Percentiles rank a stretch among this genome's conserved stretches.
phyloP scores from a whole-genome alignment of 148 eudicot genomes.

The Diospyros lotus region DNA sequence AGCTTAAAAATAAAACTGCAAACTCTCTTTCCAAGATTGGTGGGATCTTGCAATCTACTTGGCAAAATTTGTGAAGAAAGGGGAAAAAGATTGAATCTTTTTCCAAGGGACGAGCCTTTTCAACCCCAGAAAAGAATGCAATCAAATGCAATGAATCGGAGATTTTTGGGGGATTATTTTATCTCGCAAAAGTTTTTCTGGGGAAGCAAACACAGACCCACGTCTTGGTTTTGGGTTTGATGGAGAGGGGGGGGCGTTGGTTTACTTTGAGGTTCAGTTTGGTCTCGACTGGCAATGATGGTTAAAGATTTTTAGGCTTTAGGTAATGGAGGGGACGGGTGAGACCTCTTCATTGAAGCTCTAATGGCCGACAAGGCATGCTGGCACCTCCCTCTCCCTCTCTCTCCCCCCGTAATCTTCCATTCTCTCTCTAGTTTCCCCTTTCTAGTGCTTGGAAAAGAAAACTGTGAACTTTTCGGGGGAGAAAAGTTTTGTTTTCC shows the following conservation, averaged over 20 bases:
- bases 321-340: slow-evolving; percentile 15
- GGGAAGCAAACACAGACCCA: slow-evolving; percentile 13
- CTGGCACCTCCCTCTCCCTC: slow-evolving; percentile 31
- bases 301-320: slow-evolving; percentile 4
- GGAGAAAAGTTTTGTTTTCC: slow-evolving; percentile 16
- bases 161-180: slow-evolving; percentile 6
- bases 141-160: slow-evolving; percentile 31
- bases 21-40: slow-evolving; percentile 22
- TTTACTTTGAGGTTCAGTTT: not conserved
- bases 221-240: slow-evolving; percentile 12
- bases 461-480: slow-evolving; percentile 16
- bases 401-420: slow-evolving; percentile 9
- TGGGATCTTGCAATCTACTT: slow-evolving; percentile 29
- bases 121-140: slow-evolving; percentile 13
- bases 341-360: slow-evolving; percentile 27
- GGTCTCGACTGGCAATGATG: slow-evolving; percentile 17
- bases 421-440: slow-evolving; percentile 11
- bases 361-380: slow-evolving; percentile 87
- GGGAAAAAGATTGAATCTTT: slow-evolving; percentile 6
- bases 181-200: not conserved
- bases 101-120: slow-evolving; percentile 5
- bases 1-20: slow-evolving; percentile 3
- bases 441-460: slow-evolving; percentile 22
- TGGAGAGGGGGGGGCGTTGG: not conserved
- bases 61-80: slow-evolving; percentile 26